These are phyloP conservation scores for Paxillus rubicundulus DNA, from an alignment of 768 basidiomycete genomes.

Conservation along the genomic window DNA sequence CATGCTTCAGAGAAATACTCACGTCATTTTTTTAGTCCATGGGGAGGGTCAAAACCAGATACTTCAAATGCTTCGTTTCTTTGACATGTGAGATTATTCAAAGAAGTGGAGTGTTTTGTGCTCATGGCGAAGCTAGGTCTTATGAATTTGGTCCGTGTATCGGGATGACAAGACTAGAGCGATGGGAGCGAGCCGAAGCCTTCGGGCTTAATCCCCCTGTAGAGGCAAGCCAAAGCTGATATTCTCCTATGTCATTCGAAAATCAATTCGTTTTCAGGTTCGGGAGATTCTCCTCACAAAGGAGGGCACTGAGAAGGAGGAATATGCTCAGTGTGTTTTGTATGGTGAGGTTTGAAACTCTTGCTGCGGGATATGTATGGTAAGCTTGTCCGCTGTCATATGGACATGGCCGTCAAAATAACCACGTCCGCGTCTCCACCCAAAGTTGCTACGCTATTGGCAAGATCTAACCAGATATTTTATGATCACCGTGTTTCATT, in stretches of 20 bases:
- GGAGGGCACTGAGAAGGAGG: conserved; percentile 52
- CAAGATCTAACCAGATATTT: no score
- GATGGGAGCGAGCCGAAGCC: conserved; percentile 82
- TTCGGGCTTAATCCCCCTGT: conserved; percentile 77
- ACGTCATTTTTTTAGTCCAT: conserved; percentile 52
- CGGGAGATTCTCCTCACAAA: conserved; percentile 72
- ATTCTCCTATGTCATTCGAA: neutral
- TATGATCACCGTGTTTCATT: neutral
- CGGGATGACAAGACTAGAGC: conserved; percentile 75
- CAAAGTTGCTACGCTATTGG: no score
- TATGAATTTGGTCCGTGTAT: conserved; percentile 81
- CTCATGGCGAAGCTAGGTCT: conserved; percentile 42
- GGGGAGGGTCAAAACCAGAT: conserved; percentile 57
- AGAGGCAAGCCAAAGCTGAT: conserved; percentile 49
- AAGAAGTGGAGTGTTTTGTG: neutral
- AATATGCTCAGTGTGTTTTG: conserved; percentile 65
- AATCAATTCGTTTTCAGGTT: conserved; percentile 46
- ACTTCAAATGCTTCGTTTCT: conserved; percentile 72
- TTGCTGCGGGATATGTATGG: neutral
- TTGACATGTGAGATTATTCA: conserved; percentile 57
- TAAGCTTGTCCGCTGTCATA: conserved; percentile 2
- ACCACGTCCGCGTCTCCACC: neutral
- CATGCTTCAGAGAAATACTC: neutral
- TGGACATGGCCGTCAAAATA: neutral
- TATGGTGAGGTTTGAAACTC: conserved; percentile 36